Conservation (phyloP, 78 protist genomes). For the Planoprotostelium fungivorum region DNA sequence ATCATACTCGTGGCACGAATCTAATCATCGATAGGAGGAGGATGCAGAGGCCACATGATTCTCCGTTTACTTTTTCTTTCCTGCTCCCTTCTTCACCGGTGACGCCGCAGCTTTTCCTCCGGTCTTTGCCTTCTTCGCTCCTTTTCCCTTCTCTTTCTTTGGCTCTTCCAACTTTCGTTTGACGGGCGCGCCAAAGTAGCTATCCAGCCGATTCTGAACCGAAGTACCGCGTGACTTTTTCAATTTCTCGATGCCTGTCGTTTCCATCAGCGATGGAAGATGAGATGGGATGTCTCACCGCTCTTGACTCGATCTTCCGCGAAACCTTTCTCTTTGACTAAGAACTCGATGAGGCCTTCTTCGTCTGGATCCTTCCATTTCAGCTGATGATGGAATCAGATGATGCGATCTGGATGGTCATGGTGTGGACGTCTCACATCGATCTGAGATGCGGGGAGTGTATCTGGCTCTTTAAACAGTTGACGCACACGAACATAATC, state of each 20-base stretch:
- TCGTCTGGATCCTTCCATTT: slow-evolving; percentile 83
- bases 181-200: slow-evolving; percentile 27
- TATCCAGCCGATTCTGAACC: slow-evolving; percentile 62
- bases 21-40: no score
- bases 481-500: slow-evolving; percentile 65
- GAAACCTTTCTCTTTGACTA: slow-evolving; percentile 82
- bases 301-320: slow-evolving; percentile 23
- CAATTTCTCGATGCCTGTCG: slow-evolving; percentile 50
- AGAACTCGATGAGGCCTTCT: slow-evolving; percentile 70
- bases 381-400: slow-evolving; percentile 2
- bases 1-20: no score
- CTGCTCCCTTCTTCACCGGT: slow-evolving; percentile 17
- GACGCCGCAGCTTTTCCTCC: background rate
- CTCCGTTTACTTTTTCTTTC: slow-evolving; percentile 2
- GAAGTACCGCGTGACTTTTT: slow-evolving; percentile 41
- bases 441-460: slow-evolving; percentile 15
- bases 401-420: no score
- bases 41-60: no score
- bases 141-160: slow-evolving; percentile 3
- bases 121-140: slow-evolving; percentile 10
- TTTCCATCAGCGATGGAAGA: background rate
- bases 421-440: background rate
- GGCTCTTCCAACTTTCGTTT: slow-evolving; percentile 30
- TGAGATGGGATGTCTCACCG: background rate
- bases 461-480: slow-evolving; percentile 80